phyloP scores from a whole-genome alignment of 495 filamentous ascomycete species.

The Saxophila tyrrhenica region DNA sequence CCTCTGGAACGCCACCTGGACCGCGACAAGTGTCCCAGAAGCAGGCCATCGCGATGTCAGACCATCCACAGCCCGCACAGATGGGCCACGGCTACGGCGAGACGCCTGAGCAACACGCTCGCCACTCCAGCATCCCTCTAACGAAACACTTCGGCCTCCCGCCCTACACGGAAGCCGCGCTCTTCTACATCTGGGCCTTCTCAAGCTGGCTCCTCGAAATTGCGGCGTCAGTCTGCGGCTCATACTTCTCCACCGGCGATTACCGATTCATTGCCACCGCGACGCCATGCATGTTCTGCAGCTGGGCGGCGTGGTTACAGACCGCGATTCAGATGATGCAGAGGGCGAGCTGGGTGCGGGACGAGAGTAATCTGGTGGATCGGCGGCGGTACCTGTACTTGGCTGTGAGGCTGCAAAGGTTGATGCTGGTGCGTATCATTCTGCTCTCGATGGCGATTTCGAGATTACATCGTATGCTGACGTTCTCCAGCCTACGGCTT shows the following conservation, averaged over 20 bases:
- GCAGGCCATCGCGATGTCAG: neutral
- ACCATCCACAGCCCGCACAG: slow-evolving; percentile 8
- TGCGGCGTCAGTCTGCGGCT: slow-evolving; percentile 3
- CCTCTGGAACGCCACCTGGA: no score
- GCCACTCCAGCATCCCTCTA: slow-evolving; percentile 1
- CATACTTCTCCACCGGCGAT: slow-evolving; percentile 1
- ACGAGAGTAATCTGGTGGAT: slow-evolving; percentile 15
- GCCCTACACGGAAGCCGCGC: neutral
- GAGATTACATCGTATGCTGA: no score
- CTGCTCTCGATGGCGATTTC: neutral
- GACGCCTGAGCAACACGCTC: slow-evolving; percentile 9
- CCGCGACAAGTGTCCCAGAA: no score
- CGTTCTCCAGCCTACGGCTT: slow-evolving; percentile 10
- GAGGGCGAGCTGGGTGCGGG: slow-evolving; percentile 17
- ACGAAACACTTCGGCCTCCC: slow-evolving; percentile 8
- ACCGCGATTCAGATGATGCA: slow-evolving; percentile 14
- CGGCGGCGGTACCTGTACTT: slow-evolving; percentile 15
- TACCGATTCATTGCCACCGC: slow-evolving; percentile 3
- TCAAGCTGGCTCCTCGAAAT: slow-evolving; percentile 6
- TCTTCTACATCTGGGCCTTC: slow-evolving; percentile 15
- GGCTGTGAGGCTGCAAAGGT: slow-evolving; percentile 15
- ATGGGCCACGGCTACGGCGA: slow-evolving; percentile 15
- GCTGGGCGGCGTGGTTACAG: slow-evolving; percentile 16
- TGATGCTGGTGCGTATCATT: slow-evolving; percentile 14
- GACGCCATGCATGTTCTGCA: slow-evolving; percentile 3